Conservation (phyloP, 2,329 filamentous ascomycete genomes). For the Calcarisporium arbuscula region DNA sequence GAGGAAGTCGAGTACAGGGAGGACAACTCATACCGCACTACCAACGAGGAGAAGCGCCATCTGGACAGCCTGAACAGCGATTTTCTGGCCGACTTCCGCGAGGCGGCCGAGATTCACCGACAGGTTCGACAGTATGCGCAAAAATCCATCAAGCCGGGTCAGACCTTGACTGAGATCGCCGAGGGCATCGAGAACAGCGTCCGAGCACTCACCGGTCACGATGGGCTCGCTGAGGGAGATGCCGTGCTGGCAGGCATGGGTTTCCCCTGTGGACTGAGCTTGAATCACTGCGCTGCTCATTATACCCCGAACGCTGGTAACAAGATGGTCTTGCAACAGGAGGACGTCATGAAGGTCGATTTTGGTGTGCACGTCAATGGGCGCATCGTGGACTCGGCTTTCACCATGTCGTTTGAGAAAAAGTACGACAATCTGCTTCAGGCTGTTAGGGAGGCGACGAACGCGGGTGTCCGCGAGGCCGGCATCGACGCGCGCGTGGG, state of each 20-base stretch:
- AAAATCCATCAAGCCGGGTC: conserved; percentile 73
- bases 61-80: conserved; percentile 76
- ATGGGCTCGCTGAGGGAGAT: conserved; percentile 72
- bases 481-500: conserved; percentile 87
- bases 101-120: conserved; percentile 82
- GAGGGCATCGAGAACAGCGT: conserved; percentile 84
- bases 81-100: conserved; percentile 73
- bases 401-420: conserved; percentile 70
- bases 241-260: conserved; percentile 74
- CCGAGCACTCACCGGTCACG: conserved; percentile 68
- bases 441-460: conserved; percentile 69
- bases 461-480: conserved; percentile 77
- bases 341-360: conserved; percentile 78
- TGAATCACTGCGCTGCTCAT: conserved; percentile 82
- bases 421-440: conserved; percentile 68
- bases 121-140: conserved; percentile 81
- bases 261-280: conserved; percentile 76
- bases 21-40: conserved; percentile 73
- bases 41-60: conserved; percentile 76
- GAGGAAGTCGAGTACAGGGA: conserved; percentile 72
- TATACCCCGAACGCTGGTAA: conserved; percentile 85
- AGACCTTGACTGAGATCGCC: conserved; percentile 73
- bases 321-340: conserved; percentile 63
- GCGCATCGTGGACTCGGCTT: conserved; percentile 74
- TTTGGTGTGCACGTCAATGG: conserved; percentile 78